Evolutionary conservation across 768 basidiomycete genomes (phyloP).

Genomic region (Phylloporus arenicola): DNA sequence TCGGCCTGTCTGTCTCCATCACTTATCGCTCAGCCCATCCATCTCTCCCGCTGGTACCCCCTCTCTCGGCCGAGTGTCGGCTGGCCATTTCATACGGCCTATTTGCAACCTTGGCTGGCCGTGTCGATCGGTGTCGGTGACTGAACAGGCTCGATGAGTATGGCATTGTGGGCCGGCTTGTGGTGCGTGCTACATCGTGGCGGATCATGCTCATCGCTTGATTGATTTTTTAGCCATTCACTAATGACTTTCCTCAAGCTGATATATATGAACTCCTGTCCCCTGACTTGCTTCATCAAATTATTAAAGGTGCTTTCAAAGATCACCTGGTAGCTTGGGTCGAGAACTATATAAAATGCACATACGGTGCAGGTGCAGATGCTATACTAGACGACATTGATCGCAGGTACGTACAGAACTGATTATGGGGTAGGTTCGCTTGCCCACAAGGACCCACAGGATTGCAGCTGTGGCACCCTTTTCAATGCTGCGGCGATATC

Average conservation of each 20-base stretch:
- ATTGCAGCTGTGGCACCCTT: constrained; percentile 18
- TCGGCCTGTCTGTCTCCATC: no score
- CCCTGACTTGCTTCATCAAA: neutral
- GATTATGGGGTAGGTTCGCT: no score
- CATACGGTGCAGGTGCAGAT: constrained; percentile 1
- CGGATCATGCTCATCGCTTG: neutral
- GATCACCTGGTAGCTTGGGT: constrained; percentile 8
- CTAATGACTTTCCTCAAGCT: neutral
- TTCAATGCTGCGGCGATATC: neutral
- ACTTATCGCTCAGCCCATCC: no score
- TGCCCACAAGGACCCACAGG: no score
- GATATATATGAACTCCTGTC: neutral
- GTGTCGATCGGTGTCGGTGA: no score
- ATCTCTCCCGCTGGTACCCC: no score
- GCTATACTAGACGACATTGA: constrained; percentile 24
- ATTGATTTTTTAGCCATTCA: neutral
- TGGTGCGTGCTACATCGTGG: neutral
- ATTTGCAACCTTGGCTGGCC: no score
- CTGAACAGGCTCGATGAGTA: no score
- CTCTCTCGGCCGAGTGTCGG: no score
- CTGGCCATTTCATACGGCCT: no score
- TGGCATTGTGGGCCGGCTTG: neutral
- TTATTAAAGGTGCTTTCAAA: neutral
- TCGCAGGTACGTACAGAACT: no score
- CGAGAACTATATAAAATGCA: neutral